phyloP scores from a whole-genome alignment of 345 rosid genomes.

The Citrus hindsii region DNA sequence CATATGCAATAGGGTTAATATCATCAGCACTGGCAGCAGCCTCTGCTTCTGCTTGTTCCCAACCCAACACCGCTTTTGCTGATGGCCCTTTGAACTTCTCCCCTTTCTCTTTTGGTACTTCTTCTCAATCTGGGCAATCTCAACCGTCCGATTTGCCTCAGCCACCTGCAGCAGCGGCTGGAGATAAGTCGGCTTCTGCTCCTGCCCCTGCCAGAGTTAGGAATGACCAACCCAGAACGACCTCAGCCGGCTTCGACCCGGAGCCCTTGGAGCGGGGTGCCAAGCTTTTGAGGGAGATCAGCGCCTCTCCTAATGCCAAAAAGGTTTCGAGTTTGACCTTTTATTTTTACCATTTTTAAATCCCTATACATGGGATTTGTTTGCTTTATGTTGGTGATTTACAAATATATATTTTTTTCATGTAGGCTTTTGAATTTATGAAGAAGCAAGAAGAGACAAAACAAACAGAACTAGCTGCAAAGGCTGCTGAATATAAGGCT shows the following conservation, averaged over 20 bases:
- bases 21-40: slow-evolving; percentile 76
- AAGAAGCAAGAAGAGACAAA: slow-evolving; percentile 84
- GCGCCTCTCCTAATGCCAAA: slow-evolving; percentile 63
- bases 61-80: slow-evolving; percentile 39
- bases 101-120: slow-evolving; percentile 29
- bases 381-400: not conserved
- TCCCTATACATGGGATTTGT: too few relatives aligned
- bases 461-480: slow-evolving; percentile 57
- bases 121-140: slow-evolving; percentile 28
- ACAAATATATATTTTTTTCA: not conserved
- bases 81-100: slow-evolving; percentile 66
- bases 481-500: slow-evolving; percentile 80
- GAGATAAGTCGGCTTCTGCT: slow-evolving; percentile 25
- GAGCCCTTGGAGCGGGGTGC: slow-evolving; percentile 92
- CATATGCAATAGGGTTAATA: slow-evolving; percentile 51
- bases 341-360: too few relatives aligned
- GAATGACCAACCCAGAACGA: slow-evolving; percentile 75
- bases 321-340: slow-evolving; percentile 38
- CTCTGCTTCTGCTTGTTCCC: slow-evolving; percentile 43
- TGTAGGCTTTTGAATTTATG: slow-evolving; percentile 70
- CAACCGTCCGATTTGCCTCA: slow-evolving; percentile 33
- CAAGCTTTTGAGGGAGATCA: slow-evolving; percentile 62
- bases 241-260: slow-evolving; percentile 87
- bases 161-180: slow-evolving; percentile 13
- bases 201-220: slow-evolving; percentile 40